phyloP scores from a whole-genome alignment of 257 asterid species.

The Perilla frutescens region DNA sequence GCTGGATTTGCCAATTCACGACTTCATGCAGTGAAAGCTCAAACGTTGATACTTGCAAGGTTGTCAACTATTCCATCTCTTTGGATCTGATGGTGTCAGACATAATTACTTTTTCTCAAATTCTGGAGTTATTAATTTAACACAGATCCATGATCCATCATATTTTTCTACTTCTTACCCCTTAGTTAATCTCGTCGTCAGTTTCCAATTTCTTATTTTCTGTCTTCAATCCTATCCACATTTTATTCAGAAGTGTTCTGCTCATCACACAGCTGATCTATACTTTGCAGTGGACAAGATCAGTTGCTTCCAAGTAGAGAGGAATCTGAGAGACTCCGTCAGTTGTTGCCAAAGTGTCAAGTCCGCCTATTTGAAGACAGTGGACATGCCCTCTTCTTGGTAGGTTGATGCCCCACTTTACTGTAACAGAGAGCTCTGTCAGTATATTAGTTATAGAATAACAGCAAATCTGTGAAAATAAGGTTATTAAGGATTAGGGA shows the following conservation, averaged over 20 bases:
- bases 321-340: constrained; percentile 75
- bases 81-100: not conserved
- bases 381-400: constrained; percentile 88
- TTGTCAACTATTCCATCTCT: constrained; percentile 30
- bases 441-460: not conserved
- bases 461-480: not conserved
- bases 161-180: not conserved
- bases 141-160: not conserved
- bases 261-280: constrained; percentile 17
- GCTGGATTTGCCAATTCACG: constrained; percentile 80
- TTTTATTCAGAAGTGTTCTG: not conserved
- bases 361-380: constrained; percentile 60
- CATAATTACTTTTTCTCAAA: not conserved
- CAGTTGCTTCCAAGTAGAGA: constrained; percentile 71
- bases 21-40: constrained; percentile 89
- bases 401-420: constrained; percentile 36
- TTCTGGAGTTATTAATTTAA: not conserved
- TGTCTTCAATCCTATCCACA: not conserved
- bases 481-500: too few relatives aligned
- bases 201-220: not conserved
- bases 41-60: constrained; percentile 78
- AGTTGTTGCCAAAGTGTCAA: constrained; percentile 63
- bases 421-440: not conserved
- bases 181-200: not conserved
- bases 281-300: constrained; percentile 72